Percentiles rank a stretch among this genome's conserved stretches.
Conservation (phyloP, 2,329 filamentous ascomycete genomes). For the Aspergillus sp. region DNA sequence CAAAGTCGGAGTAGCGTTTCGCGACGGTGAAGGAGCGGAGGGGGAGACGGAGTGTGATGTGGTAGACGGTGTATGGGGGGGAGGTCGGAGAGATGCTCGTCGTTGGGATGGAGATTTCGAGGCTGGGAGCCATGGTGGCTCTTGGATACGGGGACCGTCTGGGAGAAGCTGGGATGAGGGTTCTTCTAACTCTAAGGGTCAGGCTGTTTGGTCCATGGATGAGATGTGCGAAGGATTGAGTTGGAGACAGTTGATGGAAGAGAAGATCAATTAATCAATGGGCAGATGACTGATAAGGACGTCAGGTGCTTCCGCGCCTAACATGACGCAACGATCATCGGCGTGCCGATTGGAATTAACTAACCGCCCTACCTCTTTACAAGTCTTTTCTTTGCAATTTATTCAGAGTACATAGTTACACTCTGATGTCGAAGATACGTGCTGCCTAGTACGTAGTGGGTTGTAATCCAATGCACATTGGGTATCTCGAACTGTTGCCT, state of each 20-base stretch:
- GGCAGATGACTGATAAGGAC: neutral
- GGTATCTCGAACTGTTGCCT: neutral
- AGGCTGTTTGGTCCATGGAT: neutral
- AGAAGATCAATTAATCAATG: neutral
- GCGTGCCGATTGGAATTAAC: neutral
- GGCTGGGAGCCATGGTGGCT: slow-evolving; percentile 38
- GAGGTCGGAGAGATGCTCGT: slow-evolving; percentile 46
- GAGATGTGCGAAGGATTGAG: neutral
- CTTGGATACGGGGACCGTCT: neutral
- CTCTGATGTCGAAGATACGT: too few species aligned
- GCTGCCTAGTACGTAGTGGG: neutral
- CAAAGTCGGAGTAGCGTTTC: slow-evolving; percentile 67
- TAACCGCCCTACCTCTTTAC: too few species aligned
- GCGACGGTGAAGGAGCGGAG: slow-evolving; percentile 58
- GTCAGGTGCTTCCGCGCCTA: neutral
- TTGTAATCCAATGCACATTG: neutral
- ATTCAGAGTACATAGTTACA: neutral
- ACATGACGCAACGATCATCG: neutral
- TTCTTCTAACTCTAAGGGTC: neutral
- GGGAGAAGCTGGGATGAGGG: too few species aligned
- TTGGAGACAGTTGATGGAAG: neutral
- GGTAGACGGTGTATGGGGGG: slow-evolving; percentile 61
- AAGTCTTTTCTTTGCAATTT: too few species aligned
- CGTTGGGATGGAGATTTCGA: slow-evolving; percentile 51
- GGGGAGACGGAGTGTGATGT: slow-evolving; percentile 60